Conservation (phyloP, 129 eudicot genomes). For the Mikania micrantha region DNA sequence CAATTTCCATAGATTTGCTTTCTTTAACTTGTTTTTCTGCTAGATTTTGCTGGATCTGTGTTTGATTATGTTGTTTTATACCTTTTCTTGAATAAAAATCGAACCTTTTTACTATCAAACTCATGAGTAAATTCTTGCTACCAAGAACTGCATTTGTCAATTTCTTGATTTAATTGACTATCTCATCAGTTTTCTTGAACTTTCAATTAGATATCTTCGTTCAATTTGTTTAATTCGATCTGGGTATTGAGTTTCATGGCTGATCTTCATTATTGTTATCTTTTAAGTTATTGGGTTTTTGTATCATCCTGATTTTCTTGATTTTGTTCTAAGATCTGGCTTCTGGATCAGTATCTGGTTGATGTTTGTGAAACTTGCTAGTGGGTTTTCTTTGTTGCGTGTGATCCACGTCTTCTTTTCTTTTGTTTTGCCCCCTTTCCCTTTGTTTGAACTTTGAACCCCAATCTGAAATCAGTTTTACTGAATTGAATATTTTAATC, state of each 20-base stretch:
- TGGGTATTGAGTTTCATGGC: conserved; percentile 19
- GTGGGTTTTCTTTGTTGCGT: conserved; percentile 15
- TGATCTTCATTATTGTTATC: not conserved
- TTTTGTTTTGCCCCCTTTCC: not conserved
- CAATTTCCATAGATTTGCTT: conserved; percentile 12
- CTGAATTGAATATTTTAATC: not conserved
- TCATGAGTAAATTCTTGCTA: not conserved
- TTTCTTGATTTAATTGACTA: conserved; percentile 14
- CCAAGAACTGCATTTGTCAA: conserved; percentile 24
- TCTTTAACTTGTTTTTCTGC: conserved; percentile 12
- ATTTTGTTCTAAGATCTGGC: conserved; percentile 13
- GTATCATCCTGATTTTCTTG: not conserved
- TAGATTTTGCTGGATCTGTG: conserved; percentile 35
- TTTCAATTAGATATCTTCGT: not conserved
- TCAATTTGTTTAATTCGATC: not conserved
- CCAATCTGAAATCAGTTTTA: not conserved
- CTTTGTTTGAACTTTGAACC: not conserved
- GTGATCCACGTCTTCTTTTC: not conserved
- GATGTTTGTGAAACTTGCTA: not conserved
- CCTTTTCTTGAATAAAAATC: conserved; percentile 21
- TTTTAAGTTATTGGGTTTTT: not conserved
- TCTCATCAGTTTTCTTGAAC: conserved; percentile 9
- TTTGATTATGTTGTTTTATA: not conserved
- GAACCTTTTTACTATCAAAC: conserved; percentile 4
- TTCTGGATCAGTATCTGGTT: conserved; percentile 6